A percentile compares a stretch with the other conserved stretches of the same genome.
These are phyloP conservation scores for Amylocystis lapponica DNA, from an alignment of 768 basidiomycete genomes.

Conservation along the genomic window DNA sequence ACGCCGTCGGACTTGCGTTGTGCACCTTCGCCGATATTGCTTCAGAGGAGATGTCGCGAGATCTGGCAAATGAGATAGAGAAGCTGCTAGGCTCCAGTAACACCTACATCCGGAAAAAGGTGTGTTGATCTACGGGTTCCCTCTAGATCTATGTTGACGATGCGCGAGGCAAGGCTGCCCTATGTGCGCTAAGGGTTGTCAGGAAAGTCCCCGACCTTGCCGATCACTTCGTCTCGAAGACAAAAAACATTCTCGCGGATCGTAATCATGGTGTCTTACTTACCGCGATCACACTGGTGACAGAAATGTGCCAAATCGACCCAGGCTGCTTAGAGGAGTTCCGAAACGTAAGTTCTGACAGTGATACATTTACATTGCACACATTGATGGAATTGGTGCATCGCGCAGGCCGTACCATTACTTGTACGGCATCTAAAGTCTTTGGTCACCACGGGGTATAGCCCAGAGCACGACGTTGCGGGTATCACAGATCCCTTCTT, in stretches of 20 bases:
- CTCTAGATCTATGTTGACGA: background rate
- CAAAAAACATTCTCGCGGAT: slow-evolving; percentile 88
- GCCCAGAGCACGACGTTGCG: slow-evolving; percentile 98
- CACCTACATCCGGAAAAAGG: slow-evolving; percentile 99
- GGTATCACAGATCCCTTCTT: slow-evolving; percentile 97
- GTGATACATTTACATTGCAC: slow-evolving; percentile 4
- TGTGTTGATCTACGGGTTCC: slow-evolving; percentile 21
- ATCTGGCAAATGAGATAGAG: slow-evolving; percentile 96
- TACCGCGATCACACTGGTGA: slow-evolving; percentile 89
- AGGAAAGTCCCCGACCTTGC: slow-evolving; percentile 94
- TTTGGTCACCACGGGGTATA: slow-evolving; percentile 92
- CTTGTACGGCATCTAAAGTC: slow-evolving; percentile 95
- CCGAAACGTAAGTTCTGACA: slow-evolving; percentile 61
- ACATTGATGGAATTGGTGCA: background rate
- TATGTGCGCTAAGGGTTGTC: slow-evolving; percentile 91
- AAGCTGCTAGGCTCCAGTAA: slow-evolving; percentile 96
- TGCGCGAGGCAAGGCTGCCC: slow-evolving; percentile 60
- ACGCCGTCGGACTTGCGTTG: slow-evolving; percentile 92
- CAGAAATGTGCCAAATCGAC: slow-evolving; percentile 89
- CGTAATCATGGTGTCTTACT: slow-evolving; percentile 95
- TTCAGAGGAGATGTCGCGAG: slow-evolving; percentile 98
- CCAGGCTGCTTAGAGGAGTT: slow-evolving; percentile 73
- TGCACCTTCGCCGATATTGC: slow-evolving; percentile 99
- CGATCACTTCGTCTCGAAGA: slow-evolving; percentile 85
- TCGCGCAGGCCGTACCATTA: slow-evolving; percentile 76